Conservation (phyloP, 306 rosid genomes). For the Ormosia emarginata region DNA sequence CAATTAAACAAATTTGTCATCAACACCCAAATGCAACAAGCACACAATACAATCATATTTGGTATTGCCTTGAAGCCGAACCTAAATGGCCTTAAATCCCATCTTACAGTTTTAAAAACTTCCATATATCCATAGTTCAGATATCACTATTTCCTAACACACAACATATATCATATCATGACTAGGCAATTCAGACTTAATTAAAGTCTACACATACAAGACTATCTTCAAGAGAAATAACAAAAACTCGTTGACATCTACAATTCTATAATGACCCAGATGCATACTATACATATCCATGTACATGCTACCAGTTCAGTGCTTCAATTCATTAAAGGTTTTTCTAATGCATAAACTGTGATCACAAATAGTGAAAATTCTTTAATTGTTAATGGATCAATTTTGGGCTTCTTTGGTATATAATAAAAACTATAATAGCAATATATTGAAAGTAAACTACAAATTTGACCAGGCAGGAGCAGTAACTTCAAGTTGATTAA, state of each 20-base stretch:
- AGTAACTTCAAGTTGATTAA: not conserved
- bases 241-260: not conserved
- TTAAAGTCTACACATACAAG: no score
- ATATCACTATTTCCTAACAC: not conserved
- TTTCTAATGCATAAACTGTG: not conserved
- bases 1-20: slow-evolving; percentile 2
- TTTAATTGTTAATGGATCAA: not conserved
- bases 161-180: not conserved
- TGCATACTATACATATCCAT: not conserved
- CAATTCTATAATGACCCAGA: not conserved
- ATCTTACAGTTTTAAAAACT: not conserved
- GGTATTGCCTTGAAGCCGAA: not conserved
- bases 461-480: not conserved
- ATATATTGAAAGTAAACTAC: not conserved
- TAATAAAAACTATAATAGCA: not conserved
- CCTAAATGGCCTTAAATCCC: not conserved
- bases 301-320: not conserved
- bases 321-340: not conserved
- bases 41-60: not conserved
- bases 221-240: not conserved
- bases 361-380: not conserved
- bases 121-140: not conserved
- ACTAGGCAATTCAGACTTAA: not conserved
- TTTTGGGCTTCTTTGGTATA: not conserved
- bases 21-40: slow-evolving; percentile 15